Evolutionary conservation across 2,329 filamentous ascomycete genomes (phyloP).

Genomic region (Ceratocystiopsis sp.): DNA sequence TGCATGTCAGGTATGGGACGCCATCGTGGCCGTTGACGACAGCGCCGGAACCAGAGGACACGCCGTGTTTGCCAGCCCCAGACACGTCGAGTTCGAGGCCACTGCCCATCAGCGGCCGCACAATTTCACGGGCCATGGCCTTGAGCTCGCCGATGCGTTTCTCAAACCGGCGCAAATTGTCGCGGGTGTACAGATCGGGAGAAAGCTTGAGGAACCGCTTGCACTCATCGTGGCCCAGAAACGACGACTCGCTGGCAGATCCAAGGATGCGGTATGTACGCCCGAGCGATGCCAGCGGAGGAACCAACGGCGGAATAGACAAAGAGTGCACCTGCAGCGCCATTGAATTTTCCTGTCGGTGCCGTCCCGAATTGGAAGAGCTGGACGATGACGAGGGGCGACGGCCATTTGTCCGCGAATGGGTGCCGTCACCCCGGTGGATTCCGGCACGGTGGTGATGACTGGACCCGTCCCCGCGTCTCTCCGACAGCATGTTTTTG

Average conservation of each 20-base stretch:
- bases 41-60: slow-evolving; percentile 20
- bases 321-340: slow-evolving; percentile 12
- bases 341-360: slow-evolving; percentile 1
- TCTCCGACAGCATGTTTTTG: slow-evolving; percentile 13
- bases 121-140: slow-evolving; percentile 61
- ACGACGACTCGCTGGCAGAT: slow-evolving; percentile 39
- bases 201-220: slow-evolving; percentile 77
- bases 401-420: slow-evolving; percentile 11
- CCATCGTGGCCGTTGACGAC: slow-evolving; percentile 18
- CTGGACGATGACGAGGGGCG: slow-evolving; percentile 11
- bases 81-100: slow-evolving; percentile 64
- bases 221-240: slow-evolving; percentile 71
- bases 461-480: slow-evolving; percentile 9
- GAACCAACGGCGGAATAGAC: slow-evolving; percentile 8
- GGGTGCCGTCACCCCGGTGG: slow-evolving; percentile 7
- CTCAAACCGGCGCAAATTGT: slow-evolving; percentile 76
- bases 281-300: slow-evolving; percentile 43
- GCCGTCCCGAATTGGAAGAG: not conserved
- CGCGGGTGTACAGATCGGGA: slow-evolving; percentile 67
- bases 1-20: slow-evolving; percentile 35
- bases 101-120: slow-evolving; percentile 73
- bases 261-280: slow-evolving; percentile 67
- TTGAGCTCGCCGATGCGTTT: slow-evolving; percentile 80
- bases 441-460: slow-evolving; percentile 10
- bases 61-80: slow-evolving; percentile 18